phyloP scores from a whole-genome alignment of 2,329 filamentous ascomycete genomes.

The Curvularia eragrostidis region DNA sequence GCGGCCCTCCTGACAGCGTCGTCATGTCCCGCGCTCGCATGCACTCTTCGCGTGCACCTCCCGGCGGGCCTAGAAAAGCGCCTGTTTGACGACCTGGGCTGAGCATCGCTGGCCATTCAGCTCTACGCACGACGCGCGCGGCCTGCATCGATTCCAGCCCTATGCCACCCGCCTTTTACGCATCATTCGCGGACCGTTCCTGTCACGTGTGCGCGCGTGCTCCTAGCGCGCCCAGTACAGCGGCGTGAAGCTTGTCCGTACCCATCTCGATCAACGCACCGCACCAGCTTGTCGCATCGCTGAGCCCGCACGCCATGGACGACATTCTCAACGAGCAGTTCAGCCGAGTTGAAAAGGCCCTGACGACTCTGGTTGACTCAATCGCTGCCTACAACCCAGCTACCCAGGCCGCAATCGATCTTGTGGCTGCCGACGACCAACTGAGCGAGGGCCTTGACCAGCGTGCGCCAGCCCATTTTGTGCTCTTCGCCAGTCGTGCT shows the following conservation, averaged over 20 bases:
- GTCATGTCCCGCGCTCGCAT: constrained; percentile 16
- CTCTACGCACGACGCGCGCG: constrained; percentile 33
- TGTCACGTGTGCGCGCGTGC: constrained; percentile 17
- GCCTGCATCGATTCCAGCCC: constrained; percentile 18
- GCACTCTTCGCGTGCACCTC: not conserved
- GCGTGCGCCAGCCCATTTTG: constrained; percentile 54
- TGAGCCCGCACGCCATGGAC: constrained; percentile 47
- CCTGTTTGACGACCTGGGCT: constrained; percentile 15
- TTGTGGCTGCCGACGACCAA: constrained; percentile 72
- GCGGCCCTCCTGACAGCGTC: constrained; percentile 10
- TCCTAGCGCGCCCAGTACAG: constrained; percentile 3
- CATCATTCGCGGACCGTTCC: constrained; percentile 8
- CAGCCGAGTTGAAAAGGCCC: constrained; percentile 55
- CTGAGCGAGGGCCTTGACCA: constrained; percentile 70
- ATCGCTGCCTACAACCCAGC: constrained; percentile 84
- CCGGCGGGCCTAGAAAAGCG: constrained; percentile 11
- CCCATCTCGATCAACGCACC: constrained; percentile 2
- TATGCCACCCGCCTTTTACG: constrained; percentile 13
- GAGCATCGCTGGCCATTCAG: constrained; percentile 31
- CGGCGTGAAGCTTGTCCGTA: not conserved
- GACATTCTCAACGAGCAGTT: constrained; percentile 53
- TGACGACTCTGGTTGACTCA: constrained; percentile 76
- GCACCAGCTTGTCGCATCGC: constrained; percentile 4
- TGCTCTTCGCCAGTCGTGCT: not conserved
- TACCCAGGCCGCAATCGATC: constrained; percentile 68